Percentiles rank a stretch among this genome's conserved stretches.
Evolutionary conservation across 176 grass and related monocot species (phyloP).

Genomic region (Puccinellia tenuiflora): DNA sequence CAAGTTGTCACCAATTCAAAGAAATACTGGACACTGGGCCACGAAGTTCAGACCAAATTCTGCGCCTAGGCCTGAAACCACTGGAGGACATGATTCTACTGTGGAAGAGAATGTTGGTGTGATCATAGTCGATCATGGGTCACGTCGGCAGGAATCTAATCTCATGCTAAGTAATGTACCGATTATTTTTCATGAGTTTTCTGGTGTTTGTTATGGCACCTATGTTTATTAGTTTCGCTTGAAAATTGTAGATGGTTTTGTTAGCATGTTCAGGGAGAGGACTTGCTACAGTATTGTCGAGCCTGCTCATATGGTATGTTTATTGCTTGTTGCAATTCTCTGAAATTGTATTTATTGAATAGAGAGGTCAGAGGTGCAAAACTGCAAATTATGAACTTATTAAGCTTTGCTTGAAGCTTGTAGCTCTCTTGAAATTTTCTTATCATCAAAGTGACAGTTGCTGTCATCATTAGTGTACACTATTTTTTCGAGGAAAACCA

Average conservation of each 20-base stretch:
- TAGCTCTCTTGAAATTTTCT: neutral
- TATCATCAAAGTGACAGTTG: neutral
- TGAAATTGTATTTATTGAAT: neutral
- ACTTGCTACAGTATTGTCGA: constrained; percentile 76
- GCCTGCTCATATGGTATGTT: constrained; percentile 90
- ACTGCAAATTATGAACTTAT: neutral
- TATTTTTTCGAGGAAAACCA: neutral
- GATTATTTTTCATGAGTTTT: neutral
- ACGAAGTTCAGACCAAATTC: constrained; percentile 23
- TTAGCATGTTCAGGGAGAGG: constrained; percentile 69
- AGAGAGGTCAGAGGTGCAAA: neutral
- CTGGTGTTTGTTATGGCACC: neutral
- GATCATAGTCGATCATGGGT: constrained; percentile 87
- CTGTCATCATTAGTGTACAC: neutral
- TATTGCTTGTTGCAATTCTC: neutral
- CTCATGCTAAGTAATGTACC: constrained; percentile 71
- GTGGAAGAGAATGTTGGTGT: constrained; percentile 61
- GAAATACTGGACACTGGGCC: constrained; percentile 4
- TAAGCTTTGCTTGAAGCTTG: neutral
- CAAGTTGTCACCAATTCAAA: constrained; percentile 23
- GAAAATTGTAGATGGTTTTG: constrained; percentile 64
- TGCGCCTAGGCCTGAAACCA: neutral
- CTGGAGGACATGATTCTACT: constrained; percentile 12
- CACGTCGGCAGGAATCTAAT: constrained; percentile 84
- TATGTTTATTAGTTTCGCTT: constrained; percentile 1